Conservation (phyloP, 495 filamentous ascomycete genomes). For the Neurospora terricola region DNA sequence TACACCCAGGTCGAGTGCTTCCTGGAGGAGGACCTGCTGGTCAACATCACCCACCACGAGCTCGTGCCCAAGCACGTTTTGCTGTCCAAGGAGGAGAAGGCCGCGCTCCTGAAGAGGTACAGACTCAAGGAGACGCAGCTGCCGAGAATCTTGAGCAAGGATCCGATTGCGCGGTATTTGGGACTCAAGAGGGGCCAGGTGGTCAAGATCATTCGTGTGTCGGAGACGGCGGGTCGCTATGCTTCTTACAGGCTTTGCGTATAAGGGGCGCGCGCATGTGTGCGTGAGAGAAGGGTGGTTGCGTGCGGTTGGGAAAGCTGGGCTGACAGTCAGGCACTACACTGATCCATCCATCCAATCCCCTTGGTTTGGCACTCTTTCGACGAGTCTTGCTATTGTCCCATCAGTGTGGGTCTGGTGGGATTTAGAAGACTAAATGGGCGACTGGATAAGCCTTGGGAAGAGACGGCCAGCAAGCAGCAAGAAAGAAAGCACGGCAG, state of each 20-base stretch:
- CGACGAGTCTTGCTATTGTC: no score
- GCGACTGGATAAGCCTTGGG: neutral
- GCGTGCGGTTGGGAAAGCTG: neutral
- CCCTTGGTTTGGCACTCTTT: neutral
- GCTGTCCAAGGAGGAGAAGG: conserved; percentile 83
- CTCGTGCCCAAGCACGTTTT: conserved; percentile 90
- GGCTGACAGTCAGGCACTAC: neutral
- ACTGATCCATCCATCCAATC: neutral
- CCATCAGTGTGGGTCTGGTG: neutral
- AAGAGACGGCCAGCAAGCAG: neutral
- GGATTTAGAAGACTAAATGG: neutral
- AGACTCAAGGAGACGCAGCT: conserved; percentile 94
- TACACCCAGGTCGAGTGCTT: conserved; percentile 83
- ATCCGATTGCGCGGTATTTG: conserved; percentile 87
- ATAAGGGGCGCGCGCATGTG: conserved; percentile 12
- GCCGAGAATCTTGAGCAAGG: conserved; percentile 79
- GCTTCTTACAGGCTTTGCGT: conserved; percentile 58
- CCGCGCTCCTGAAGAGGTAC: conserved; percentile 71
- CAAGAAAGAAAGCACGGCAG: neutral
- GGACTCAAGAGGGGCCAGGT: conserved; percentile 90
- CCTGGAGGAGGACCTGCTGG: conserved; percentile 86
- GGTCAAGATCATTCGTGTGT: conserved; percentile 90
- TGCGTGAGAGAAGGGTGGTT: neutral
- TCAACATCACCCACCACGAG: conserved; percentile 98
- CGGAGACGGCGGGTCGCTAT: conserved; percentile 69